Conservation (phyloP, 202 grass and related monocot species). For the Saccharum hybrid region DNA sequence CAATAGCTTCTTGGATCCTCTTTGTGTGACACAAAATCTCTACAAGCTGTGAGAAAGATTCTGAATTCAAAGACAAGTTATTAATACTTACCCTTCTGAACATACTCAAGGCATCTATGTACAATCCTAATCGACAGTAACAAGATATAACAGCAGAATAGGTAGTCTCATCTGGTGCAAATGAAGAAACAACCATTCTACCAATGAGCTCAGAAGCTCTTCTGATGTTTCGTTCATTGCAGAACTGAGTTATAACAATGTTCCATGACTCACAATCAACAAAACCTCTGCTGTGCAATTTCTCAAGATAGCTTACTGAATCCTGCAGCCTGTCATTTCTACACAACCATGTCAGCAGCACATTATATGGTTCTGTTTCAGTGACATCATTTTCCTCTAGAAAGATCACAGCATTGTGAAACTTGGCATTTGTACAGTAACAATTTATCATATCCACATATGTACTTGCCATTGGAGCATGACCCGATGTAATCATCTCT, state of each 20-base stretch:
- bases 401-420: constrained; percentile 51
- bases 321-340: constrained; percentile 35
- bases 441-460: constrained; percentile 50
- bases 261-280: constrained; percentile 59
- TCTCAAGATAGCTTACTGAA: constrained; percentile 51
- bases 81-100: constrained; percentile 48
- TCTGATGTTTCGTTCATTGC: constrained; percentile 48
- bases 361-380: constrained; percentile 62
- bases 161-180: constrained; percentile 46
- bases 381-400: constrained; percentile 50
- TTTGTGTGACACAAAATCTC: constrained; percentile 54
- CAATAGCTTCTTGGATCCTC: constrained; percentile 48
- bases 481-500: constrained; percentile 46
- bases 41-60: constrained; percentile 57
- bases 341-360: constrained; percentile 52
- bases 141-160: constrained; percentile 64
- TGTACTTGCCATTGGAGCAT: constrained; percentile 42
- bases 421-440: constrained; percentile 50
- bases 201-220: constrained; percentile 61
- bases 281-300: constrained; percentile 38
- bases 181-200: constrained; percentile 65
- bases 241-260: constrained; percentile 52
- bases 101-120: constrained; percentile 52
- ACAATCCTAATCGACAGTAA: constrained; percentile 52
- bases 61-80: constrained; percentile 54